Evolutionary conservation across 2,329 filamentous ascomycete species (phyloP), one percentile per base, ranked within the genome.

Genomic region (Verruconis gallopava): DNA sequence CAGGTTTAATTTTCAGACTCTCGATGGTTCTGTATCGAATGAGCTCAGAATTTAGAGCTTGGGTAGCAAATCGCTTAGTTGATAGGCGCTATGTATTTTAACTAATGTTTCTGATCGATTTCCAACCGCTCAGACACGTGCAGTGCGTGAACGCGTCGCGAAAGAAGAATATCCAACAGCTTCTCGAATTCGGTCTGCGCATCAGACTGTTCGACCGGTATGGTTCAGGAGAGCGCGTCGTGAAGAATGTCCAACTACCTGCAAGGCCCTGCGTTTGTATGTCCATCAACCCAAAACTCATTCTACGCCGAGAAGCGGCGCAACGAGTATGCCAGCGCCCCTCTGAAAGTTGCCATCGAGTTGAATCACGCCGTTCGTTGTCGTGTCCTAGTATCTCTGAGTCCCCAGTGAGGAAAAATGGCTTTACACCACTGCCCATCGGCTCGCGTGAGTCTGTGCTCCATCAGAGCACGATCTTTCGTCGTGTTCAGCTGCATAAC

Each of bases 351-450:
- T 58, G 28, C 53, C 54, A 46, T 62, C 59, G 19, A 62, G 60
- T 2, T 60, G 50, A 3, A 61, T 40, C 74, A 28, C 54, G 69
- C 20, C 60, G 63, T 42, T 44, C 43, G 25, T 43, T 44, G 38
- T 43, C 42, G 2, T 38, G 2, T 3, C 43, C 43, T 14, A 44
- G 21, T 3, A 44, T 38, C 4, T 38, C 38, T n/a, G 35, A 41
- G 20, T 44, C 43, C 21, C 38, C 39, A n/a, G 43, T 44, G 9
- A 44, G 20, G 19, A 44, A n/a, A 42, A 13, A 44, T 42, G 32
- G 43, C 43, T 5, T 14, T 19, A 22, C 37, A 41, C 4, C 39
- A 22, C 20, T 20, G 21, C 14, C 38, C 43, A 35, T 44, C 43
- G 17, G 43, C 43, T 6, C 43, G 25, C 2, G 12, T 13, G 18